Conservation (phyloP, 176 grass and related monocot genomes). For the Eragrostis curvula region DNA sequence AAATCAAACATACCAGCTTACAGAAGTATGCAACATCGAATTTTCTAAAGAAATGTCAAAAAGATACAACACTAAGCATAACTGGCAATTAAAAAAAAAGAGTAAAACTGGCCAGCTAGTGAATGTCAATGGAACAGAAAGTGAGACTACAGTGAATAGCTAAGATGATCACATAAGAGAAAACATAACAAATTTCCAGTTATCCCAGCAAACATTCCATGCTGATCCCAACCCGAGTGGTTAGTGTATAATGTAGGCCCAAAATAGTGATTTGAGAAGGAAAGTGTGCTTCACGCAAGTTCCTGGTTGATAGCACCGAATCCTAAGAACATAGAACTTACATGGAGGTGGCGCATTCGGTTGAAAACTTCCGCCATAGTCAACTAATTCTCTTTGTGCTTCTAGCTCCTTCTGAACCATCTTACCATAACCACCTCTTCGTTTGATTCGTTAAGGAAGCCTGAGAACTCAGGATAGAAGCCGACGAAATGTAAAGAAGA, state of each 20-base stretch:
- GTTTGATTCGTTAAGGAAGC: conserved; percentile 59
- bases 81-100: background rate
- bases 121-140: background rate
- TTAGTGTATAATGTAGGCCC: background rate
- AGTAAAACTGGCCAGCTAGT: background rate
- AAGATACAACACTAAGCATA: background rate
- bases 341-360: conserved; percentile 54
- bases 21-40: background rate
- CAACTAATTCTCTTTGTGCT: conserved; percentile 88
- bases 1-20: conserved; percentile 4
- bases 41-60: background rate
- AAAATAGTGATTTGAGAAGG: background rate
- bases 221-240: background rate
- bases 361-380: conserved; percentile 78
- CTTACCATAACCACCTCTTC: conserved; percentile 96
- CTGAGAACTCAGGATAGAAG: background rate
- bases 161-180: background rate
- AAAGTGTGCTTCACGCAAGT: background rate
- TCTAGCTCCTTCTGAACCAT: conserved; percentile 96
- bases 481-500: background rate
- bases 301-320: conserved; percentile 6
- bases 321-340: conserved; percentile 38
- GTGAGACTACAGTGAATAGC: background rate
- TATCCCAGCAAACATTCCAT: background rate
- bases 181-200: background rate